Evolutionary conservation across 306 rosid genomes (phyloP).

Genomic region (Cajanus cajan): DNA sequence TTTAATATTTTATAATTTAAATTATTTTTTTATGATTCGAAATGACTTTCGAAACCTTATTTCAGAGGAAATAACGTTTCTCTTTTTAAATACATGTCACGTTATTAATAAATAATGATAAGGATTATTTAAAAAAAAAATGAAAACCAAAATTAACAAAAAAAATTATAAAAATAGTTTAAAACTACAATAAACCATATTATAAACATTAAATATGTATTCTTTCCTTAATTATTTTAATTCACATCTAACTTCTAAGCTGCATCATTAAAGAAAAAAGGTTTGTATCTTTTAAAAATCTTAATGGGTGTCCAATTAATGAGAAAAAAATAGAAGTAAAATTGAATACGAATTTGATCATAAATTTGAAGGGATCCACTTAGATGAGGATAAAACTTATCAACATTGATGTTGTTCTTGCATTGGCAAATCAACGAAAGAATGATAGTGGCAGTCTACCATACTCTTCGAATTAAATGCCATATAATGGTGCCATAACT

Average conservation of each 20-base stretch:
- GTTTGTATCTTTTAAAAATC: not conserved
- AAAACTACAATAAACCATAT: too few species aligned
- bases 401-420: not conserved
- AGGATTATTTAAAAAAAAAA: too few species aligned
- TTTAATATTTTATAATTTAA: too few species aligned
- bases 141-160: too few species aligned
- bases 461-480: not conserved
- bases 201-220: not conserved
- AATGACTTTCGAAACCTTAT: too few species aligned
- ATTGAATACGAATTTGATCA: not conserved
- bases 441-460: not conserved
- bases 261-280: not conserved
- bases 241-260: slow-evolving; percentile 4
- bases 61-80: too few species aligned
- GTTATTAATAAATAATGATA: too few species aligned
- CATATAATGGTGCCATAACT: not conserved
- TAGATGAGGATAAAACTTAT: not conserved
- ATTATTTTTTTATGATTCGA: too few species aligned
- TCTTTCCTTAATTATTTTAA: not conserved
- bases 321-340: too few species aligned
- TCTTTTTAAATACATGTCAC: too few species aligned
- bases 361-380: not conserved
- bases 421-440: not conserved
- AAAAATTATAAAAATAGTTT: too few species aligned
- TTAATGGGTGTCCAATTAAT: not conserved